Evolutionary conservation across 352 stramenopile genomes (phyloP).

Genomic region (Phytophthora multivora): DNA sequence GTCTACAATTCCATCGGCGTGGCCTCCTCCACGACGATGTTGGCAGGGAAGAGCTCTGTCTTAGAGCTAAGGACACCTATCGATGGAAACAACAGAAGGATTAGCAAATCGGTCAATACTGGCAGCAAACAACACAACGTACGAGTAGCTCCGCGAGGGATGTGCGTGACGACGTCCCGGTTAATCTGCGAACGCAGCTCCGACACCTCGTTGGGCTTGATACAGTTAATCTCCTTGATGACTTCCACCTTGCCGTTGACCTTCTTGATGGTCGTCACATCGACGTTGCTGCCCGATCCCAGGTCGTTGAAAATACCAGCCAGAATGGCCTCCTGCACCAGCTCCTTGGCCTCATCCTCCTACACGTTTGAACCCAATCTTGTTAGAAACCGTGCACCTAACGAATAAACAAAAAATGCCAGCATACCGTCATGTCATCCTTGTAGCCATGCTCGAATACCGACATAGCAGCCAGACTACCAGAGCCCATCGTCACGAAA

Average conservation of each 20-base stretch:
- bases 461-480: constrained; percentile 97
- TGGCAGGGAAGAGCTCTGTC: constrained; percentile 67
- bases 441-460: constrained; percentile 96
- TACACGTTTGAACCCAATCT: constrained; percentile 12
- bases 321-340: constrained; percentile 96
- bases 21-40: constrained; percentile 74
- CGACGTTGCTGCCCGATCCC: constrained; percentile 96
- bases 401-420: not conserved
- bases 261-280: constrained; percentile 96
- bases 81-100: constrained; percentile 9
- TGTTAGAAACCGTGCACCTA: not conserved
- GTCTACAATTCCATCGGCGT: constrained; percentile 82
- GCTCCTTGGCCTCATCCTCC: constrained; percentile 95
- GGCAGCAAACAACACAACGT: constrained; percentile 30
- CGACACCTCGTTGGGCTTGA: constrained; percentile 93
- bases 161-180: constrained; percentile 82
- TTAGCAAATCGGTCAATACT: not conserved
- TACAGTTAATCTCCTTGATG: constrained; percentile 91
- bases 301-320: constrained; percentile 99
- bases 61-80: constrained; percentile 72
- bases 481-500: constrained; percentile 99
- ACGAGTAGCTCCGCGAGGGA: constrained; percentile 83
- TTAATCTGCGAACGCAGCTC: constrained; percentile 89
- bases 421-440: constrained; percentile 90
- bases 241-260: constrained; percentile 84